Evolutionary conservation across 192 early-diverging fungal genomes (phyloP).

Genomic region (Coemansia nantahalensis): DNA sequence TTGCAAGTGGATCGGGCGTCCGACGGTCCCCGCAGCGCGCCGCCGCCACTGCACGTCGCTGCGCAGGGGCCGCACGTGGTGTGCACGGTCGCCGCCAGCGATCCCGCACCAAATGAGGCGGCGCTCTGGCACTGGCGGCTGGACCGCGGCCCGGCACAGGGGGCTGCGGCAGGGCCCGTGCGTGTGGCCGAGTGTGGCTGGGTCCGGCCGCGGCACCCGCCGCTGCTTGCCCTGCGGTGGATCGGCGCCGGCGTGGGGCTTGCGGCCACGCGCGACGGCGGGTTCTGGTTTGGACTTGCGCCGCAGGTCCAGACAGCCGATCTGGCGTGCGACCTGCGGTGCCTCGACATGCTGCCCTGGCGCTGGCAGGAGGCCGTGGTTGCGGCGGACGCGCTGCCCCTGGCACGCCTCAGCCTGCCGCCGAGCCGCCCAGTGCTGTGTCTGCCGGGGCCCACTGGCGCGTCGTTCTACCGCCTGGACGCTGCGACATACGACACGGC

Average conservation of each 20-base stretch:
- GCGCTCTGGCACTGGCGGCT: conserved; percentile 19
- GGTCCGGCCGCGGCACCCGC: neutral
- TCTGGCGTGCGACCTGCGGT: neutral
- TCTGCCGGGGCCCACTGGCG: conserved; percentile 21
- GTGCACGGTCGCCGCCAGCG: conserved; percentile 2
- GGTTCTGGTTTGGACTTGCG: conserved; percentile 22
- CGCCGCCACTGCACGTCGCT: neutral
- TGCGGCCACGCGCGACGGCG: conserved; percentile 12
- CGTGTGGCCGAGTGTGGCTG: neutral
- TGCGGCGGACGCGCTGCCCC: neutral
- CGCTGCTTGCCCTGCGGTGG: conserved; percentile 23
- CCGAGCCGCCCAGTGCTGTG: conserved; percentile 23
- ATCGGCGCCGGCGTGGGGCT: conserved; percentile 10
- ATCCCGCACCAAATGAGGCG: neutral
- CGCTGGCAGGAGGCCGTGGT: conserved; percentile 41
- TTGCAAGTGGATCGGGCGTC: too few relatives aligned
- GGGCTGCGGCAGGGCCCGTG: neutral
- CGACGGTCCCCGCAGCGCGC: neutral
- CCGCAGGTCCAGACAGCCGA: neutral
- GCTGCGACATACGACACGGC: neutral
- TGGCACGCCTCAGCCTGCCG: neutral
- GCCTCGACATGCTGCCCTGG: conserved; percentile 22
- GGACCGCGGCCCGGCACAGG: neutral
- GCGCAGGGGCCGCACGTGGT: conserved; percentile 9
- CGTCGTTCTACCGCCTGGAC: conserved; percentile 20